Percentiles rank a stretch among this genome's conserved stretches.
These are phyloP conservation scores for Physcia stellaris DNA, from an alignment of 495 filamentous ascomycete species.

Conservation along the genomic window DNA sequence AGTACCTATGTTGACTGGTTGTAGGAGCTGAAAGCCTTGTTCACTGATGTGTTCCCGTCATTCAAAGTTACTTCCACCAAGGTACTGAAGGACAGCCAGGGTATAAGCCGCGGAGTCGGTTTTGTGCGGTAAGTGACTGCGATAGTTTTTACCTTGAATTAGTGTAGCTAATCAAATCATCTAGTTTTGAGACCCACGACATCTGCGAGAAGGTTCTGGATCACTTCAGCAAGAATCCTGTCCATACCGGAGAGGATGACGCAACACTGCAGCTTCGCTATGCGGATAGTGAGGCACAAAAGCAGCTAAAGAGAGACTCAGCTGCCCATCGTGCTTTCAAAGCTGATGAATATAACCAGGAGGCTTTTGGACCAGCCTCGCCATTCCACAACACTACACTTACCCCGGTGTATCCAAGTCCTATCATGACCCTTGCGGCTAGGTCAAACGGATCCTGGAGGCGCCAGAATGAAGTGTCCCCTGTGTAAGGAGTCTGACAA, in stretches of 20 bases:
- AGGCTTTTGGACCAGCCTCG: constrained; percentile 18
- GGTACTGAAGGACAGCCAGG: constrained; percentile 79
- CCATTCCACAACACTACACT: too few relatives aligned
- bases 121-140: constrained; percentile 63
- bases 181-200: constrained; percentile 74
- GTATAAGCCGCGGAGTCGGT: constrained; percentile 88
- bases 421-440: too few relatives aligned
- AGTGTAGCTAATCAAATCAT: constrained; percentile 1
- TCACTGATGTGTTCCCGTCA: constrained; percentile 37
- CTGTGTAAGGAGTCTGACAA: too few relatives aligned
- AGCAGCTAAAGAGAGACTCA: constrained; percentile 86
- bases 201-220: constrained; percentile 75
- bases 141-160: neutral
- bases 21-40: constrained; percentile 62
- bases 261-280: constrained; percentile 86
- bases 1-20: constrained; percentile 24
- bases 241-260: constrained; percentile 54
- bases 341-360: constrained; percentile 81
- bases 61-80: constrained; percentile 80
- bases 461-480: too few relatives aligned
- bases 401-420: too few relatives aligned
- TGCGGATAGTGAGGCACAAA: constrained; percentile 91
- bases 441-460: too few relatives aligned
- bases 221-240: constrained; percentile 62
- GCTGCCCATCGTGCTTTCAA: constrained; percentile 86